Base-by-base conservation (phyloP, 768 basidiomycete species). In the Hericium coralloides region DNA sequence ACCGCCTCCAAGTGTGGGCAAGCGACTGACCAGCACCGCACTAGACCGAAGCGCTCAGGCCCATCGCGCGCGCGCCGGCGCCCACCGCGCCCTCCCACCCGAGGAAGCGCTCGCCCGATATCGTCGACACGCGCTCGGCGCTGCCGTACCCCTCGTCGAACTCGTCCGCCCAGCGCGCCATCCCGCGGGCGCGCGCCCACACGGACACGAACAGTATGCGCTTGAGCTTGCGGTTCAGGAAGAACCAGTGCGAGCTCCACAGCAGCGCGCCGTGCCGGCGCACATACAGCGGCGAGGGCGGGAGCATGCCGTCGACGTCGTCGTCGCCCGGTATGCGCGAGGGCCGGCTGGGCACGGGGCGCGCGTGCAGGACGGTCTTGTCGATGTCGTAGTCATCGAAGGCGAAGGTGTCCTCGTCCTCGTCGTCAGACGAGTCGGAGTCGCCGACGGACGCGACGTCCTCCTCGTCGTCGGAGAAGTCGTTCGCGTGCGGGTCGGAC, bases 171-270 rank as follows among this genome's bases (percentile, higher is more conserved):
- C 79, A 80, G 41, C 79, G 72, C 17, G 74, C 73, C 18, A 81
- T 74, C 51, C 81, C 79, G 64, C 79, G 80, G 36, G 86, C 85
- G 47, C 87, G 81, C 7, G 94, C 92, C 92, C 93, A 97, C 20
- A 92, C 84, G 1, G 92, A 88, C 58, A 97, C 80, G 73, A 95
- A 98, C 55, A 98, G 72, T 64, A 98, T 83, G 20, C 95, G 84
- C 74, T 95, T 97, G 72, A 85, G 74, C 75, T 92, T 95, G 65
- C 87, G 81, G 76, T 94, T 95, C 65, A 92, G 76, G 75, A 98
- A 95, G 77, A 98, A 98, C 87, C 92, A 95, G 69, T 95, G 92
- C 12, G 91, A 92, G 37, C 91, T 94, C 95, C 95, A 98, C 7
- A 98, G 77, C 57, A 98, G 73, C 4, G 92, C 87, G 17, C 92